Percentiles rank a stretch among this genome's conserved stretches.
Evolutionary conservation across 805 yeast species (phyloP).

Genomic region (Metschnikowia noctiluminum): DNA sequence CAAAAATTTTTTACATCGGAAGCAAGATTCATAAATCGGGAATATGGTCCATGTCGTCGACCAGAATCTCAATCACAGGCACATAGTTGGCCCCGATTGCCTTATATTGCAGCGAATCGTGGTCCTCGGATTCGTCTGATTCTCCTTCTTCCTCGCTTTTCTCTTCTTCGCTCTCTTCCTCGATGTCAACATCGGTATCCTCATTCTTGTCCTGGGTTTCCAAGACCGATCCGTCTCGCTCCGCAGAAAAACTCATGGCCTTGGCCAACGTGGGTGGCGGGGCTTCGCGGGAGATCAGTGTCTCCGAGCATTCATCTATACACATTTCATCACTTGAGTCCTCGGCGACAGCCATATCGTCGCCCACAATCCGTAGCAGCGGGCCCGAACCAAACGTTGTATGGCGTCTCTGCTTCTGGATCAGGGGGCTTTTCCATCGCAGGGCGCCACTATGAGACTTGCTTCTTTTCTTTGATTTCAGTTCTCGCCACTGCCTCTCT

Average conservation of each 20-base stretch:
- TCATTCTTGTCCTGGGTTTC: no score
- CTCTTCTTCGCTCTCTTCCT: not conserved
- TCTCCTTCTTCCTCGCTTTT: slow-evolving; percentile 2
- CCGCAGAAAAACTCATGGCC: slow-evolving; percentile 4
- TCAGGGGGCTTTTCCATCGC: not conserved
- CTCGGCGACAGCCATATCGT: slow-evolving; percentile 13
- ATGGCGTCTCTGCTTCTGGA: slow-evolving; percentile 24
- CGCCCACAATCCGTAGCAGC: slow-evolving; percentile 10
- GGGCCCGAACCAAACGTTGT: slow-evolving; percentile 30
- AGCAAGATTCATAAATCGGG: slow-evolving; percentile 1
- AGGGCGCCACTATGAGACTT: slow-evolving; percentile 11
- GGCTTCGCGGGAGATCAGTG: not conserved
- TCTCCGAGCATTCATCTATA: not conserved
- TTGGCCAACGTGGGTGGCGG: slow-evolving; percentile 2
- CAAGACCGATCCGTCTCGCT: not conserved
- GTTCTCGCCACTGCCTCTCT: slow-evolving; percentile 27
- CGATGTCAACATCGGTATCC: no score
- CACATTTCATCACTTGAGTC: slow-evolving; percentile 12
- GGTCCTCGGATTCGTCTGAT: slow-evolving; percentile 2
- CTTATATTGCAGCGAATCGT: not conserved
- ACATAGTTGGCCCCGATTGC: slow-evolving; percentile 26
- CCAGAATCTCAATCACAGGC: slow-evolving; percentile 40
- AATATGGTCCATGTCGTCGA: slow-evolving; percentile 30
- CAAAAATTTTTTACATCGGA: not conserved
- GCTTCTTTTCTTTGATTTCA: slow-evolving; percentile 10